Evolutionary conservation across 495 filamentous ascomycete genomes (phyloP), one percentile per base, ranked within the genome.

Genomic region (Podospora pseudocomata): DNA sequence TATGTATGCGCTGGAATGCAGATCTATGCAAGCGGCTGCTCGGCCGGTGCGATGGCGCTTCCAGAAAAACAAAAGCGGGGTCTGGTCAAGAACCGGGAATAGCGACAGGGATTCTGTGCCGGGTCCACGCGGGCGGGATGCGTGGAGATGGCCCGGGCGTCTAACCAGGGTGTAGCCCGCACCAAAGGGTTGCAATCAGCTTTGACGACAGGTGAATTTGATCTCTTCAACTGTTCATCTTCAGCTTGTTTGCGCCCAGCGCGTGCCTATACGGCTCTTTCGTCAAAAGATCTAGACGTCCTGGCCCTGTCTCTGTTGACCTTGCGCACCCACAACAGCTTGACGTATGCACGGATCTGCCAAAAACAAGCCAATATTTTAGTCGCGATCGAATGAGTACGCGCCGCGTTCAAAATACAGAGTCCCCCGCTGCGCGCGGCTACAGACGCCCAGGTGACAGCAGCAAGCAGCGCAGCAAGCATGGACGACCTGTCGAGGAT

Each of bases 401-500:
- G 55, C 55, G 55, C 55, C 55, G 55, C 55, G 55, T 58, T 18
- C 59, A 61, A 19, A 18, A 61, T 27, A 61, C 59, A 49, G 39
- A 49, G 39, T 49, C 39, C 39, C 39, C 39, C 9, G 39, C 39
- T 49, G 39, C 1, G 39, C 39, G 39, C 39, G 39, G 39, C 39
- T 49, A 0, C 39, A 9, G 39, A 49, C 39, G 39, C 13, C 15
- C 59, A 32, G 28, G 23, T 61, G 59, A 61, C 20, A 23, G 20
- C 20, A 23, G 20, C 20, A 23, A 23, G 20, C 20, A 19, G 18
- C 3, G 16, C 28, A n/a, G 59, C 59, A 20, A 63, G 34, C 27
- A 63, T 63, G 61, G 70, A 75, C 39, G 39, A 49, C 65, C 26
- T 72, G 32, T 75, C 71, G 49, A 30, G 67, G 63, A 72, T 77